Evolutionary conservation across 169 alveolate genomes (phyloP), one percentile per base, ranked within the genome.

Genomic region (Plasmodium gonderi): DNA sequence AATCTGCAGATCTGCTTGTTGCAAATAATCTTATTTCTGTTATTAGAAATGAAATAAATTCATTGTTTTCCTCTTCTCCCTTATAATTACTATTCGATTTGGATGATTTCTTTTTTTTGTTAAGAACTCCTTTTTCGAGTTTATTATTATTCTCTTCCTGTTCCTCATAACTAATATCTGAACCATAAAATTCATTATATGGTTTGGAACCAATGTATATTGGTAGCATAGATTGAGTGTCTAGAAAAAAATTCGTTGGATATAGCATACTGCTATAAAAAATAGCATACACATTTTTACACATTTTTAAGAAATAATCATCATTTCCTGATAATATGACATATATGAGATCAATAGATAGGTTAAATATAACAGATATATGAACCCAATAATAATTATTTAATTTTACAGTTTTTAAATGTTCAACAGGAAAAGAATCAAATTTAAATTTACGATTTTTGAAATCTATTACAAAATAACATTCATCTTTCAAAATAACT

Each of bases 261-360:
- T 75, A 87, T 75, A 87, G 31, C 0, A 40, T 44, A 54, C n/a
- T 75, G 14, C 79, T 75, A 47, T 87, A 87, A 76, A 87, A 87
- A 23, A 87, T 87, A 29, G 74, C 60, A 54, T 87, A 87, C 7
- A 14, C 14, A 51, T 76, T 60, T 51, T 76, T 87, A 26, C 42
- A 54, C 49, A 4, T 8, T 0, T 76, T 17, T 14, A 75, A 36
- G 45, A 87, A 87, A 65, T 75, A 87, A 26, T 12, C 47, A 54
- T 47, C 68, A 23, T 74, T 29, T 75, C 93, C 93, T 17, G 93
- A 31, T 87, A 87, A 44, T 33, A 87, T 33, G 7, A 87, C 42
- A 54, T 75, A 87, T 51, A 87, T 75, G 12, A 87, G 79, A 87
- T 87, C 93, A 26, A 87, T 87, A 17, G 81, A 33, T 36, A 87